phyloP scores from a whole-genome alignment of 768 basidiomycete species.

The Suillus brevipes region DNA sequence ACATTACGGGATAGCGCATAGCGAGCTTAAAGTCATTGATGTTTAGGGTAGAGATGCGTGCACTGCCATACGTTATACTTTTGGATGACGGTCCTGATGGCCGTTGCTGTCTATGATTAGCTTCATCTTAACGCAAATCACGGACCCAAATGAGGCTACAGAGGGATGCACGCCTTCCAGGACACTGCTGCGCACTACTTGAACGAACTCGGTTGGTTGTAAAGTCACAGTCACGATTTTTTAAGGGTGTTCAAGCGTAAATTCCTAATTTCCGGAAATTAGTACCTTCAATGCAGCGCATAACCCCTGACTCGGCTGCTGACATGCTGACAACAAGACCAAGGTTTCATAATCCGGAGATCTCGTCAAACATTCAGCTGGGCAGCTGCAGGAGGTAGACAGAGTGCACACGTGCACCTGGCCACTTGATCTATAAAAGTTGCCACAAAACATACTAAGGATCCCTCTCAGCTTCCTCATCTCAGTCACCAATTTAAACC shows the following conservation, averaged over 20 bases:
- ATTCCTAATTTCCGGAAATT: neutral
- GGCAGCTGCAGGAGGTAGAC: neutral
- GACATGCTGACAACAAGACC: neutral
- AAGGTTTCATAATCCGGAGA: neutral
- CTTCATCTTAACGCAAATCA: neutral
- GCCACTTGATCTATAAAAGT: neutral
- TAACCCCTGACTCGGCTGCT: neutral
- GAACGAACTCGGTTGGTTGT: neutral
- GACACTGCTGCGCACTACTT: neutral
- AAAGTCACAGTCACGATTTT: neutral
- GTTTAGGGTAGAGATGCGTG: neutral
- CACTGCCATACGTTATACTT: too few species aligned
- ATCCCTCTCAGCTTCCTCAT: neutral
- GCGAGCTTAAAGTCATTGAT: neutral
- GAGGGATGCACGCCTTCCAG: neutral
- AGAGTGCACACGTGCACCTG: neutral
- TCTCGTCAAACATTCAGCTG: neutral
- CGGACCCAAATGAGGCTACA: neutral
- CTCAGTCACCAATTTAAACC: neutral
- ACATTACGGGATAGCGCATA: neutral
- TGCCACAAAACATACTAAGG: neutral
- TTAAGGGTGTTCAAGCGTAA: neutral
- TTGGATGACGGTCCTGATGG: too few species aligned
- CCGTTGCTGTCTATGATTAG: conserved; percentile 5
- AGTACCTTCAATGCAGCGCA: neutral